A percentile compares a stretch with the other conserved stretches of the same genome.
phyloP scores from a whole-genome alignment of 2,329 filamentous ascomycete species.

The Epichloe coenophiala region DNA sequence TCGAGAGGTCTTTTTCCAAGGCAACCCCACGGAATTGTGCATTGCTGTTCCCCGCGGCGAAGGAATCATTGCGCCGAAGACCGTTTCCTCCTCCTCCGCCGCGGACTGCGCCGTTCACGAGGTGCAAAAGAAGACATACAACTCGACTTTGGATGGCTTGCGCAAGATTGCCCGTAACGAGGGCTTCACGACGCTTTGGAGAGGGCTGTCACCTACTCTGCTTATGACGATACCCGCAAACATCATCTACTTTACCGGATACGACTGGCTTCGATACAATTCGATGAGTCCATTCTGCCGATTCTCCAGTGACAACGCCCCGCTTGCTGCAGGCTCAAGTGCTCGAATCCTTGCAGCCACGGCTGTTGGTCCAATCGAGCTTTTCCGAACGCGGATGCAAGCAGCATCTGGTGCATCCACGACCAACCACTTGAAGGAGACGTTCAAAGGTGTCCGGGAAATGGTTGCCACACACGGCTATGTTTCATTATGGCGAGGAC shows the following conservation, averaged over 20 bases:
- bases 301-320: constrained; percentile 56
- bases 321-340: constrained; percentile 64
- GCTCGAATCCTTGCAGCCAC: constrained; percentile 72
- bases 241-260: constrained; percentile 97
- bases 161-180: constrained; percentile 93
- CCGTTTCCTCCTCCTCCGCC: constrained; percentile 14
- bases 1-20: constrained; percentile 92
- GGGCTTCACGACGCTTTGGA: constrained; percentile 75
- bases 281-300: constrained; percentile 56
- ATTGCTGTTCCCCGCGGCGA: constrained; percentile 51
- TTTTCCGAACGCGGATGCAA: constrained; percentile 87
- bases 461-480: constrained; percentile 74
- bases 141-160: constrained; percentile 81
- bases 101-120: constrained; percentile 79
- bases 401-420: constrained; percentile 47
- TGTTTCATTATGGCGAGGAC: constrained; percentile 73
- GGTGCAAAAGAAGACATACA: constrained; percentile 69
- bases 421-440: constrained; percentile 64
- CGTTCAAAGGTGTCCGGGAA: constrained; percentile 58
- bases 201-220: constrained; percentile 84
- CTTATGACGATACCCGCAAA: constrained; percentile 91
- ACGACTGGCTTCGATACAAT: constrained; percentile 81
- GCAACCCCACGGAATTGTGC: constrained; percentile 70
- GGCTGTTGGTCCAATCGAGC: constrained; percentile 79
- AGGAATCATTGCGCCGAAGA: constrained; percentile 22